Evolutionary conservation across 345 rosid genomes (phyloP), one percentile per base, ranked within the genome.

Genomic region (Gossypium bickii): DNA sequence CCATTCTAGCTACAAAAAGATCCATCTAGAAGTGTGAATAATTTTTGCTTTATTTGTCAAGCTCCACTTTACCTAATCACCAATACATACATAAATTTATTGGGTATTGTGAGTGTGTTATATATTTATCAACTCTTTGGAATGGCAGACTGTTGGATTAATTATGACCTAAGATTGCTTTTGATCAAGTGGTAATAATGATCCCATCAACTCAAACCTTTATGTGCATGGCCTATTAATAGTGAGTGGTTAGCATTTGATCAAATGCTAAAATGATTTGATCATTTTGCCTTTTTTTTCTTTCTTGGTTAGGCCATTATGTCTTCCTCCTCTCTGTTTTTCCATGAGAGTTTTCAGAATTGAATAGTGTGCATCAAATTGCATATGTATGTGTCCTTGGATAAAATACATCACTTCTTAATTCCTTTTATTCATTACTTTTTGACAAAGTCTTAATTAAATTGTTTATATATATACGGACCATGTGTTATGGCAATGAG

Each of bases 81-180:
- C 3, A 20, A 41, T 15, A 41, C 2, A 17, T 38, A 41, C 25
- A 64, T 43, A 22, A 18, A 45, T 67, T 67, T 20, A 48, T 47
- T 48, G 57, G 41, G 41, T 24, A 48, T 22, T 47, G 24, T 48
- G 11, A 11, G 52, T 44, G n/a, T 66, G 0, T 41, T 65, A 17
- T 65, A 34, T 34, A 34, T 34, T 34, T 4, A 34, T 34, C 7
- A 5, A 34, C 7, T 34, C 41, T 25, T n/a, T 70, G 18, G 60
- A 17, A 60, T 57, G 80, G 67, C 67, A 60, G 53, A 77, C 51
- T 76, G 79, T 82, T 76, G 79, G 68, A 7, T 78, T 68, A 80
- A 79, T 83, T 52, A 85, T 85, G 68, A 60, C 78, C 62, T 22
- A 47, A 72, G 82, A 79, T 79, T 74, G 75, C 79, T 5, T 63